Conservation (phyloP, 495 filamentous ascomycete species). For the Glutinoglossum americanum region DNA sequence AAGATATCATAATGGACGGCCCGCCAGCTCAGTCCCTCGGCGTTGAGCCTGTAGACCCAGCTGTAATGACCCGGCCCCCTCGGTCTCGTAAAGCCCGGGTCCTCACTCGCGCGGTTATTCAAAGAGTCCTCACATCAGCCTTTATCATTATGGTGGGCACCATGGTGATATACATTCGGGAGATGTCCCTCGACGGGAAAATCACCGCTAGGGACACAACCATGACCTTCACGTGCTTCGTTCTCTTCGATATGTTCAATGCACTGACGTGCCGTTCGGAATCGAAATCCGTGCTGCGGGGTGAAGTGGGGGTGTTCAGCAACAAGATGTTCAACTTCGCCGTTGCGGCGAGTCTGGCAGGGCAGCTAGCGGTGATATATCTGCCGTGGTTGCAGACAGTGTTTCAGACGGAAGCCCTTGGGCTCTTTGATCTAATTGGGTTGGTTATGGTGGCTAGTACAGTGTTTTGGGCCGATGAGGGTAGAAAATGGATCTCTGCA, state of each 20-base stretch:
- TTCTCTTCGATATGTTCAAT: conserved; percentile 98
- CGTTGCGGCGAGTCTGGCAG: conserved; percentile 59
- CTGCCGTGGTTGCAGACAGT: conserved; percentile 79
- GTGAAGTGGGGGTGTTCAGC: conserved; percentile 58
- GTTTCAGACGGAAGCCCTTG: conserved; percentile 83
- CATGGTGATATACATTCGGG: conserved; percentile 69
- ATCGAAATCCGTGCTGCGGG: conserved; percentile 64
- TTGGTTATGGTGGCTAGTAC: conserved; percentile 56
- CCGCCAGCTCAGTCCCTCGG: conserved; percentile 93
- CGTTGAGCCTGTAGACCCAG: conserved; percentile 85
- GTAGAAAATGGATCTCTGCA: conserved; percentile 42
- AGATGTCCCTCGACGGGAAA: conserved; percentile 61
- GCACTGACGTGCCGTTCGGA: conserved; percentile 85
- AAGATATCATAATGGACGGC: conserved; percentile 98
- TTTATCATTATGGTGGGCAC: conserved; percentile 80
- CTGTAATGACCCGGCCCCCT: conserved; percentile 81
- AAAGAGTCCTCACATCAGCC: conserved; percentile 72
- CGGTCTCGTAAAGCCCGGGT: conserved; percentile 68
- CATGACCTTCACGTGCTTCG: conserved; percentile 98
- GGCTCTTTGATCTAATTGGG: conserved; percentile 45
- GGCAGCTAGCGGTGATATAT: conserved; percentile 81
- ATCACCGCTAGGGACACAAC: conserved; percentile 90
- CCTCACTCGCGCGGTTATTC: conserved; percentile 59
- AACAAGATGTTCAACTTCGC: conserved; percentile 96
- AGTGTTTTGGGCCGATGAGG: conserved; percentile 92